phyloP scores from a whole-genome alignment of 1,139 yeast species.

The Geotrichum aggregatum region DNA sequence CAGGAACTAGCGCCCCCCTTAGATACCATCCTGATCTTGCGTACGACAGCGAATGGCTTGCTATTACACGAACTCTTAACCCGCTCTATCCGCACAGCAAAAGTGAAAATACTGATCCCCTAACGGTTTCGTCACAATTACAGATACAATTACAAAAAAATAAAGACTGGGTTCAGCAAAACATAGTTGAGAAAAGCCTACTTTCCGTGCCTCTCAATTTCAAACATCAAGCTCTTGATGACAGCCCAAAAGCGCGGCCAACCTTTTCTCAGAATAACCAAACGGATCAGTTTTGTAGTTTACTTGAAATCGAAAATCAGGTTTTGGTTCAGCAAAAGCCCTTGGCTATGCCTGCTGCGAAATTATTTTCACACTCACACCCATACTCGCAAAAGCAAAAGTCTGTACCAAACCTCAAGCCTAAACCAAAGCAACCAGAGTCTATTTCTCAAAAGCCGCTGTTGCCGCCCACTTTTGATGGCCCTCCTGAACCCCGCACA shows the following conservation, averaged over 20 bases:
- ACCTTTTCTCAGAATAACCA: conserved; percentile 26
- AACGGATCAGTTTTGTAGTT: conserved; percentile 28
- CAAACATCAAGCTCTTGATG: not conserved
- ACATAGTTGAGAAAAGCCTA: conserved; percentile 27
- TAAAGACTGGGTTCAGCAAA: conserved; percentile 33
- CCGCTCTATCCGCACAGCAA: conserved; percentile 24
- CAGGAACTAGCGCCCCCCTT: not conserved
- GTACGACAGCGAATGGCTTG: conserved; percentile 43
- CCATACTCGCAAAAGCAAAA: not conserved
- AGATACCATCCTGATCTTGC: conserved; percentile 21
- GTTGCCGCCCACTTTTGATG: too few species aligned
- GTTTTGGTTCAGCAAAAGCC: conserved; percentile 13
- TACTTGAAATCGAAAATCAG: conserved; percentile 22
- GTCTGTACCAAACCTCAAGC: not conserved
- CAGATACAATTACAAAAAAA: conserved; percentile 24
- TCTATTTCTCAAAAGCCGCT: too few species aligned
- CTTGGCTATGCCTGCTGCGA: too few species aligned
- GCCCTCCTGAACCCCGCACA: not conserved
- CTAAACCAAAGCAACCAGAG: not conserved
- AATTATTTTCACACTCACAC: not conserved
- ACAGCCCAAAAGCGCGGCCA: not conserved
- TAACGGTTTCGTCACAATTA: too few species aligned
- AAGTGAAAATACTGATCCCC: not conserved
- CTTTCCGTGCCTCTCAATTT: conserved; percentile 31
- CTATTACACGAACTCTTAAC: conserved; percentile 35